Conservation (phyloP, 768 basidiomycete species). For the Artomyces pyxidatus region DNA sequence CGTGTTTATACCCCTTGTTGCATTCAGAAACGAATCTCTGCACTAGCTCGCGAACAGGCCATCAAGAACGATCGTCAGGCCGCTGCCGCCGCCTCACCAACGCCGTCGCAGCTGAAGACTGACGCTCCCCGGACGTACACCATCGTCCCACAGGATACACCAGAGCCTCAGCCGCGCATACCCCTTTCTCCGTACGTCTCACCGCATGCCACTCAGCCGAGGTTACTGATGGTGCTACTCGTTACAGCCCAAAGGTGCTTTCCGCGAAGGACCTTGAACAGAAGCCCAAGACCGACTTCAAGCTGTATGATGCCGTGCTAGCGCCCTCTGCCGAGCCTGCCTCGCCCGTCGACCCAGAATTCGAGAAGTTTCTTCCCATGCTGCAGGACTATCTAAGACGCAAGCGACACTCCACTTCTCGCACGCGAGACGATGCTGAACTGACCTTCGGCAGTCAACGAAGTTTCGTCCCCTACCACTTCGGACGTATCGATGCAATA, state of each 20-base stretch:
- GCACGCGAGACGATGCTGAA: too few species aligned
- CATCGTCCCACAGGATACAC: conserved; percentile 6
- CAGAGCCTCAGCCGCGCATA: not conserved
- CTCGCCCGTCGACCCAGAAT: conserved; percentile 40
- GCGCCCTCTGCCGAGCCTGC: conserved; percentile 4
- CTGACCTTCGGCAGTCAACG: too few species aligned
- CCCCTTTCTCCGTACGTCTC: conserved; percentile 21
- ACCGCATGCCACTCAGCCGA: not conserved
- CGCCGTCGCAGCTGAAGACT: conserved; percentile 2
- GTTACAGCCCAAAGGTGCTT: conserved; percentile 46
- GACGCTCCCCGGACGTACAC: conserved; percentile 12
- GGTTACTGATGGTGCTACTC: not conserved
- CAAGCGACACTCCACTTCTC: too few species aligned
- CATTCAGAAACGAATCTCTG: conserved; percentile 19
- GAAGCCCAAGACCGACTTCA: conserved; percentile 34
- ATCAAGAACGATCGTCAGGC: not conserved
- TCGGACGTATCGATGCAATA: too few species aligned
- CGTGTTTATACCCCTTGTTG: too few species aligned
- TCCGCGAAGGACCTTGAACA: conserved; percentile 40
- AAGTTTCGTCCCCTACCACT: too few species aligned
- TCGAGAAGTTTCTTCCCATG: conserved; percentile 73
- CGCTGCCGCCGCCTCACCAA: not conserved
- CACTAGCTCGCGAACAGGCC: conserved; percentile 17
- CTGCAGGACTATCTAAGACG: conserved; percentile 67
- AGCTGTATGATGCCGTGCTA: conserved; percentile 63